A percentile compares a stretch with the other conserved stretches of the same genome.
These are phyloP conservation scores for Bipolaris victoriae DNA, from an alignment of 2,329 filamentous ascomycete genomes.

Conservation along the genomic window DNA sequence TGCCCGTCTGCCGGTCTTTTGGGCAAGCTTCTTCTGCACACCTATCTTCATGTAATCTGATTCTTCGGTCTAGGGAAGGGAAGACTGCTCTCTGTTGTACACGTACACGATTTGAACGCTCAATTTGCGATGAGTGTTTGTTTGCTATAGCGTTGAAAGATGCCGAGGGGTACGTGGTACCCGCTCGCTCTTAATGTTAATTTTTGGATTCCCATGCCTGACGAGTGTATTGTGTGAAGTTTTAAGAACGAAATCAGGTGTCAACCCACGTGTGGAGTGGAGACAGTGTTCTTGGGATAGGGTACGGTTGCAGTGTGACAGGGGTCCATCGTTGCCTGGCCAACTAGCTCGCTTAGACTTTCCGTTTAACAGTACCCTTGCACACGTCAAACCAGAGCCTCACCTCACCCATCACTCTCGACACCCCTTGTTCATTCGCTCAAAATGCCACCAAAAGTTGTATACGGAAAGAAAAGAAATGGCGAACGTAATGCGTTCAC, in stretches of 20 bases:
- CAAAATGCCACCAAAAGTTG: slow-evolving; percentile 32
- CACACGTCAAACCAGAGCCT: neutral
- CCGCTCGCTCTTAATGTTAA: slow-evolving; percentile 17
- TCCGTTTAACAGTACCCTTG: slow-evolving; percentile 11
- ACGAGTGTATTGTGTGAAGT: neutral
- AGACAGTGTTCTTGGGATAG: too few species aligned
- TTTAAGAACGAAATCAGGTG: too few species aligned
- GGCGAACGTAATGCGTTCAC: slow-evolving; percentile 38
- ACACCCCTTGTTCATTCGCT: slow-evolving; percentile 9
- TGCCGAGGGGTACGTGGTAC: slow-evolving; percentile 1
- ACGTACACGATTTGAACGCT: slow-evolving; percentile 14
- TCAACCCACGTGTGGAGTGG: too few species aligned
- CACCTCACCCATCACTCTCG: slow-evolving; percentile 6
- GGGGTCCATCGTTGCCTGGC: slow-evolving; percentile 1
- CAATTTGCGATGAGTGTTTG: slow-evolving; percentile 6
- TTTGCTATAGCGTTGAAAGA: slow-evolving; percentile 7
- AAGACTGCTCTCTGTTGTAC: slow-evolving; percentile 2
- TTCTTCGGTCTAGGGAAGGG: slow-evolving; percentile 7
- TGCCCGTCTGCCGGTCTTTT: slow-evolving; percentile 20
- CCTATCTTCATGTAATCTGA: slow-evolving; percentile 7
- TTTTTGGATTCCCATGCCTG: neutral
- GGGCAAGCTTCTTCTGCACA: slow-evolving; percentile 12
- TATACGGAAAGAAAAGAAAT: slow-evolving; percentile 31
- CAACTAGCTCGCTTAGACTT: slow-evolving; percentile 17
- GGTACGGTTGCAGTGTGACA: neutral